A percentile compares a stretch with the other conserved stretches of the same genome.
Conservation (phyloP, 1,139 yeast species). For the Yamadazyma pseudoaaseri region DNA sequence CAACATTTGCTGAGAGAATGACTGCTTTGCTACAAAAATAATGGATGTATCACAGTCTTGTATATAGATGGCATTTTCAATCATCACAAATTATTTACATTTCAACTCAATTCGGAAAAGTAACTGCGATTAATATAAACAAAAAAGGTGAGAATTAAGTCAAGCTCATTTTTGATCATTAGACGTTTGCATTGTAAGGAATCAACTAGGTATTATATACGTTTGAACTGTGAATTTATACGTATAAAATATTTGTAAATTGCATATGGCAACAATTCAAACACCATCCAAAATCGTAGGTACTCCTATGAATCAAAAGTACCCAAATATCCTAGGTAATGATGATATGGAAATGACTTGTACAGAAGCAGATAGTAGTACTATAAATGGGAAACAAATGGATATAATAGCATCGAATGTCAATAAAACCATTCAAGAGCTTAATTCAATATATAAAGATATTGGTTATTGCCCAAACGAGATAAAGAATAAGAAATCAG, state of each 20-base stretch:
- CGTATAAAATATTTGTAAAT: too few relatives aligned
- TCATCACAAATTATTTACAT: slow-evolving; percentile 3
- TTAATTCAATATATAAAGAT: slow-evolving; percentile 31
- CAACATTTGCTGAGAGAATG: slow-evolving; percentile 5
- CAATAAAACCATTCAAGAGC: slow-evolving; percentile 33
- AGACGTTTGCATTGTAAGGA: too few relatives aligned
- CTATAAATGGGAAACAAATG: slow-evolving; percentile 15
- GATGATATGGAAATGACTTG: slow-evolving; percentile 8
- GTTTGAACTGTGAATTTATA: too few relatives aligned
- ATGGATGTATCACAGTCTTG: neutral
- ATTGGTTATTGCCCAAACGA: slow-evolving; percentile 42
- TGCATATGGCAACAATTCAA: slow-evolving; percentile 8
- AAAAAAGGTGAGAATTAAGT: slow-evolving; percentile 2
- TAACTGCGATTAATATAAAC: slow-evolving; percentile 6
- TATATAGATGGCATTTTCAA: neutral
- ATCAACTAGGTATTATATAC: too few relatives aligned
- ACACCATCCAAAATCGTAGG: slow-evolving; percentile 11
- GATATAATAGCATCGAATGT: slow-evolving; percentile 29
- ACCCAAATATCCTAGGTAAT: slow-evolving; percentile 5
- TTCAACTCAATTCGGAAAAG: slow-evolving; percentile 1
- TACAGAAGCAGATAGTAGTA: neutral
- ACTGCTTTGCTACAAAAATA: too few relatives aligned
- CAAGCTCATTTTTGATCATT: too few relatives aligned
- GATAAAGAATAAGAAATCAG: slow-evolving; percentile 33
- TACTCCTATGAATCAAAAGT: slow-evolving; percentile 6